Conservation (phyloP, 176 grass and related monocot genomes). For the Oryza punctata region DNA sequence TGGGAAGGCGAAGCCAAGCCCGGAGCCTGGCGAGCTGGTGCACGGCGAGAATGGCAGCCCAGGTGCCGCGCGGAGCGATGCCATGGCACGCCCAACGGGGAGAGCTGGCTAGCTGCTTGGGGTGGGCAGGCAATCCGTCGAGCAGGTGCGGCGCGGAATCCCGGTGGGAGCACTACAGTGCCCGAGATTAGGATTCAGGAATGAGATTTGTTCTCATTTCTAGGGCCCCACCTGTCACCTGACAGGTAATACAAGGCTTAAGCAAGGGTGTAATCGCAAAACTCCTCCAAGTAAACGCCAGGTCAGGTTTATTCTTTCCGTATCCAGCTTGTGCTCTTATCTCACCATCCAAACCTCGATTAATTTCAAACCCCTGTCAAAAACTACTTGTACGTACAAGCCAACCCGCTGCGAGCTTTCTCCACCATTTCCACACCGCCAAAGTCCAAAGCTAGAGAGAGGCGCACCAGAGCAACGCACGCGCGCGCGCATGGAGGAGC, state of each 20-base stretch:
- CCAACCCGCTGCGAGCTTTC: slow-evolving; percentile 23
- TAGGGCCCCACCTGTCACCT: neutral
- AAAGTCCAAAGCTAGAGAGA: neutral
- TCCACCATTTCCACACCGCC: neutral
- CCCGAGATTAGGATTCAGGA: neutral
- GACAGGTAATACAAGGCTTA: neutral
- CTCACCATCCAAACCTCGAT: neutral
- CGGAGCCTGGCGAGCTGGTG: neutral
- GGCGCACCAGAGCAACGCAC: neutral
- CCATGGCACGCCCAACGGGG: slow-evolving; percentile 22
- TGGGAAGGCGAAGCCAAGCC: slow-evolving; percentile 6
- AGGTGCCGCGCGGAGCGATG: neutral
- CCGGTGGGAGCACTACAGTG: too few relatives aligned
- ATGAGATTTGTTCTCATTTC: neutral
- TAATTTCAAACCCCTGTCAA: neutral
- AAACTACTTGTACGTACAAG: neutral
- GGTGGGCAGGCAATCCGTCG: slow-evolving; percentile 45
- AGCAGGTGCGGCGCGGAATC: slow-evolving; percentile 36
- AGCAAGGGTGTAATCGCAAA: neutral
- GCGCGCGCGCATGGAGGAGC: neutral
- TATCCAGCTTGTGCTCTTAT: neutral
- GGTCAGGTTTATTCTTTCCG: neutral
- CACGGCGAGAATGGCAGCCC: neutral
- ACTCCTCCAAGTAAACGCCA: neutral
- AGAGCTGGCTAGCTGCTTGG: too few relatives aligned